Evolutionary conservation across 345 rosid genomes (phyloP), one percentile per base, ranked within the genome.

Genomic region (Citrus glauca): DNA sequence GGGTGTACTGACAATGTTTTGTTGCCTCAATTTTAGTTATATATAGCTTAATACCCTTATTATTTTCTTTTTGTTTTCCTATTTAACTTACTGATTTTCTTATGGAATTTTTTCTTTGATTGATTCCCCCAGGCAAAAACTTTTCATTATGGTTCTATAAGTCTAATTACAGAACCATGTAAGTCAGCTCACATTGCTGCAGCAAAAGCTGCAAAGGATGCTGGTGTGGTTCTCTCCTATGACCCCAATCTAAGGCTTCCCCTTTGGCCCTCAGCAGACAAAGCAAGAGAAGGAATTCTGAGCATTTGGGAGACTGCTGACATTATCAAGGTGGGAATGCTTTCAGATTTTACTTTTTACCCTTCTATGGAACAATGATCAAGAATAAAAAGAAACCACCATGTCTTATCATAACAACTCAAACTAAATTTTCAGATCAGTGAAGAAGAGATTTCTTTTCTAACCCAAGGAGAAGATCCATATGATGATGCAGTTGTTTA

Each of bases 181-280:
- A 96, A 88, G 81, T 91, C 98, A 24, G 97, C 99, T 0, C 99
- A 96, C 83, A 85, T 92, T 40, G 95, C 99, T 68, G 99, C 98
- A 69, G 87, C 92, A 9, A 96, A 89, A 84, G 94, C 97, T 66
- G 97, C 98, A 40, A 96, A 93, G 85, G 98, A 91, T 30, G 97
- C 98, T 30, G 97, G 99, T 78, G 97, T 81, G 63, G 7, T 96
- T 77, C 85, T 96, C 57, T 96, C 98, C 7, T 94, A 92, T 80
- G 97, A 92, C 74, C 98, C 99, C 64, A 96, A 94, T 85, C 89
- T 93, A 64, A 91, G 99, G 90, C 99, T 96, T 64, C 97, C 99
- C 0, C 77, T 95, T 77, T 96, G 99, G 99, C 87, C 97, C 67
- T 91, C 97, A 71, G 85, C 92, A 24, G 97, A 91, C 13, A 88